Base-by-base conservation (phyloP, 1,139 yeast genomes). In the Geotrichum histeridarum region DNA sequence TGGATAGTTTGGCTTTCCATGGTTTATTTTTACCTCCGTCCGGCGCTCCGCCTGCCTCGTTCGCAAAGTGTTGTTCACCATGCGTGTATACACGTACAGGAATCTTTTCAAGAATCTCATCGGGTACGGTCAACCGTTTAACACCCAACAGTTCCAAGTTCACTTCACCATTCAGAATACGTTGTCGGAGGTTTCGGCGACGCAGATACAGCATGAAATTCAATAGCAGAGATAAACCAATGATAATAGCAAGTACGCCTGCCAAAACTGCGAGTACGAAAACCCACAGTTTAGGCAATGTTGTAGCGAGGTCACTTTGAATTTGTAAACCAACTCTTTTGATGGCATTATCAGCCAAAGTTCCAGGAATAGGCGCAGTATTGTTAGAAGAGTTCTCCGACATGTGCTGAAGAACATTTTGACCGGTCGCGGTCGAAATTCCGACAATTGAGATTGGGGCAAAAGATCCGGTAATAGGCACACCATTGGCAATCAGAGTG, bases 111-210 rank as follows among this genome's bases (percentile, higher is more conserved):
- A 65, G 56, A 11, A 64, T 50, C 27, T 54, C 55, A n/a, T 55
- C 50, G 6, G 67, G 67, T 7, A 63, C 67, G 6, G 65, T 59
- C 17, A 64, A 44, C 5, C 61, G 54, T 38, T 60, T 61, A 42
- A 65, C 58, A 1, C 68, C 68, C 30, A 65, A 54, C 6, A 58
- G 52, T 42, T 60, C 66, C n/a, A 64, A 57, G 46, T 63, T 64
- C 8, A 65, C 61, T 41, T 65, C 66, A 8, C 68, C 68, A 27
- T 57, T 55, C 15, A 59, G 59, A 17, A 65, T 59, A 2, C 67
- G 56, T 2, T 56, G 51, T 12, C 67, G 58, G 30, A 65, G 56
- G 12, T 54, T 59, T 18, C 64, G 50, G 15, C 68, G 59, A 1
- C 59, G 56, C n/a, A 58, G 50, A 42, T 53, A 55, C 47, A 60